These are phyloP conservation scores for Acorus calamus DNA, from an alignment of 106 monocot genomes.

Conservation along the genomic window DNA sequence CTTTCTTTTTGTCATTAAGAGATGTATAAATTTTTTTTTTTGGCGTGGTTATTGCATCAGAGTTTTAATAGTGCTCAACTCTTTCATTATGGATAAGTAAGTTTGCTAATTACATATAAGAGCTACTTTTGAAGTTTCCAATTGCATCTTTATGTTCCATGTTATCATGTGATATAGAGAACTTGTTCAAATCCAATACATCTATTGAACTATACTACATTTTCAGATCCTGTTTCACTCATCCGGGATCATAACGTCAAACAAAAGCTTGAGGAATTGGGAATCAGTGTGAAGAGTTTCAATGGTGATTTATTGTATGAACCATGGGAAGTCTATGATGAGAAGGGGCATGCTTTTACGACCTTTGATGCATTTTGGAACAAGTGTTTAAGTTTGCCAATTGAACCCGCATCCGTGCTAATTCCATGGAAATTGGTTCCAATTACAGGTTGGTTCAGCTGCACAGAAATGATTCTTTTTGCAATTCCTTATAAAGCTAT, in stretches of 20 bases:
- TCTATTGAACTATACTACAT: background rate
- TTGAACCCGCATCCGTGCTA: conserved; percentile 36
- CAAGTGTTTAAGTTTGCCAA: conserved; percentile 43
- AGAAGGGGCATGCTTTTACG: conserved; percentile 63
- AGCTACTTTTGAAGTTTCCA: no score
- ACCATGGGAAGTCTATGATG: conserved; percentile 82
- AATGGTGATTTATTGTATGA: conserved; percentile 74
- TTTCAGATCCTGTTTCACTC: conserved; percentile 79
- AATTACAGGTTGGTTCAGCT: conserved; percentile 27
- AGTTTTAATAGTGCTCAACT: no score
- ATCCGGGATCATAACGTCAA: conserved; percentile 81
- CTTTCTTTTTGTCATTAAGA: no score
- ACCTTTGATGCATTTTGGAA: conserved; percentile 53
- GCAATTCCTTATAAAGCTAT: background rate
- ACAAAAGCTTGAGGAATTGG: conserved; percentile 34
- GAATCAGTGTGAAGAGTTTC: conserved; percentile 56
- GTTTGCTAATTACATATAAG: no score
- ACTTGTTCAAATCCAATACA: no score
- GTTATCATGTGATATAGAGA: no score
- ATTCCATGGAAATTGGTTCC: conserved; percentile 58
- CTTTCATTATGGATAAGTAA: no score
- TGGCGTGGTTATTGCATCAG: no score
- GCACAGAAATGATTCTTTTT: background rate
- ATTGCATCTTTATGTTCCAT: no score
- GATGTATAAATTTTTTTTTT: no score